Evolutionary conservation across 225 moss, liverwort and hornwort species (phyloP), one percentile per base, ranked within the genome.

Genomic region (Straminergon stramineum): DNA sequence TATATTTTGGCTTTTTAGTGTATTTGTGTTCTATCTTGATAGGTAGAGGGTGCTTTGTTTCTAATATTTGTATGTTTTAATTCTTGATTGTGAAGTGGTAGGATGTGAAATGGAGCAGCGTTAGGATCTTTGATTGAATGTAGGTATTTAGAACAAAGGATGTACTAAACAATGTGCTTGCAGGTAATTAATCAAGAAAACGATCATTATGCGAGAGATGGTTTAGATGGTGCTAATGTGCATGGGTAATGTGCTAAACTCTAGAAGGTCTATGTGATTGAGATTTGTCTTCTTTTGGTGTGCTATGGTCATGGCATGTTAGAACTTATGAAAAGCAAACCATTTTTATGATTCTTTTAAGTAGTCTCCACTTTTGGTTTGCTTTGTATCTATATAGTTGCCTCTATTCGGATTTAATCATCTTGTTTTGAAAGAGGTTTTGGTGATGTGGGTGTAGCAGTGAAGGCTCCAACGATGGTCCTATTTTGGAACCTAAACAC

Each of bases 211-310:
- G 11, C 20, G 68, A 37, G 6, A 68, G 21, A 68, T 68, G 1
- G 11, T 21, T 37, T 37, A 0, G 6, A 68, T 20, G 37, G 21
- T 68, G 68, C 20, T 0, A 68, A 0, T 67, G 67, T 67, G 19
- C 19, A 13, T n/a, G 23, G 69, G 69, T n/a, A 69, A n/a, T 69
- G 13, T 22, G 13, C 39, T 39, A 69, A 69, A 69, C 69, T 13
- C 22, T n/a, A n/a, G 0, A 0, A 69, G 0, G 37, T 12, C n/a
- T 69, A 2, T n/a, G 7, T 13, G 7, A 69, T n/a, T 69, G 69
- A 39, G 13, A 69, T 69, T n/a, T n/a, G n/a, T 69, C 69, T 68
- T n/a, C 4, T 69, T 7, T 13, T 4, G 4, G 7, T 69, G 69
- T 69, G 13, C 13, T 69, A 39, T 39, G 4, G 69, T 23, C 69